Evolutionary conservation across 768 basidiomycete species (phyloP).

Genomic region (Sistotremastrum suecicum): DNA sequence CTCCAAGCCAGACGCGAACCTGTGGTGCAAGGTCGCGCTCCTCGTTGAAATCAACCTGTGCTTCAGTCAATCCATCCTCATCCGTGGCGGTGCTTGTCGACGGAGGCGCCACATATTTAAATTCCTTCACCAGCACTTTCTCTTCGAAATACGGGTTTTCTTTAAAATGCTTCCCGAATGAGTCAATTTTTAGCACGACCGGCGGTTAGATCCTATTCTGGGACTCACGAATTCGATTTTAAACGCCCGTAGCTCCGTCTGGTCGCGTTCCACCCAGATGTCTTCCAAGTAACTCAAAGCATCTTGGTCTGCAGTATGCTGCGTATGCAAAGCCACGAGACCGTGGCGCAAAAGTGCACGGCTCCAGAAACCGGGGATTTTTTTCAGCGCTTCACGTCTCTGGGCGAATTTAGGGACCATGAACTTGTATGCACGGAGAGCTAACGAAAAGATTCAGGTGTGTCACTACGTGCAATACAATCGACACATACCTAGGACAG

Average conservation of each 20-base stretch:
- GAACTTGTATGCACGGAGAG: conserved; percentile 32
- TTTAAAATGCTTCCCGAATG: conserved; percentile 51
- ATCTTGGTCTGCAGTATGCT: conserved; percentile 63
- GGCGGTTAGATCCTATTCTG: neutral
- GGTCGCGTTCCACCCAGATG: conserved; percentile 66
- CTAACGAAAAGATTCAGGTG: neutral
- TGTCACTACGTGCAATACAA: too few relatives aligned
- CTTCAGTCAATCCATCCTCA: conserved; percentile 59
- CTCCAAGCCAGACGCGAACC: conserved; percentile 25
- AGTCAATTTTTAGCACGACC: neutral
- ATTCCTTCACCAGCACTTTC: conserved; percentile 68
- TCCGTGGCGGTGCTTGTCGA: conserved; percentile 43
- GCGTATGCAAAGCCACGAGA: conserved; percentile 46
- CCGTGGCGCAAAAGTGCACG: conserved; percentile 65
- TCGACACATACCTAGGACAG: too few relatives aligned
- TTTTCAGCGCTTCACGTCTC: conserved; percentile 51
- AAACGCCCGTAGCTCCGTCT: conserved; percentile 64
- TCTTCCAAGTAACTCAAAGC: conserved; percentile 79
- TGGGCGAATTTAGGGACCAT: conserved; percentile 52
- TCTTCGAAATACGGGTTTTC: conserved; percentile 76
- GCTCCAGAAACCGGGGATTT: conserved; percentile 75
- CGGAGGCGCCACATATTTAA: conserved; percentile 48
- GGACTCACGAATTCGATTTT: conserved; percentile 76
- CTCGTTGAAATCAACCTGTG: conserved; percentile 75
- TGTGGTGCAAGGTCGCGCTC: conserved; percentile 54